Conservation (phyloP, 2,329 filamentous ascomycete species). For the Aspergillus carbonarius region DNA sequence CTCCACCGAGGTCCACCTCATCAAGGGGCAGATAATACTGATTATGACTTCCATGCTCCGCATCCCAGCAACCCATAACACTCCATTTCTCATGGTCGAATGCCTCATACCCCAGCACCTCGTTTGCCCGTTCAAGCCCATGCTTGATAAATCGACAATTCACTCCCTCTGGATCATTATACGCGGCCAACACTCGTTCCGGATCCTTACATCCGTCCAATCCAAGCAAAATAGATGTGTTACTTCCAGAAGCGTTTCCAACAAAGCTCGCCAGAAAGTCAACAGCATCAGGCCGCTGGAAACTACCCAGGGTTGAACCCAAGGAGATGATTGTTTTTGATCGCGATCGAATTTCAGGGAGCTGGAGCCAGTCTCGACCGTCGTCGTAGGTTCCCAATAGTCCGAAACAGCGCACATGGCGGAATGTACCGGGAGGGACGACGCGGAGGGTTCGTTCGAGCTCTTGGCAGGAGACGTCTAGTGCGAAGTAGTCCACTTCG, state of each 20-base stretch:
- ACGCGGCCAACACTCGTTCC: slow-evolving; percentile 71
- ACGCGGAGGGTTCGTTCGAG: slow-evolving; percentile 67
- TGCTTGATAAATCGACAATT: slow-evolving; percentile 14
- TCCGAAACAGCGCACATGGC: slow-evolving; percentile 72
- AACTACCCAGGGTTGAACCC: slow-evolving; percentile 13
- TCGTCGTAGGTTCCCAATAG: slow-evolving; percentile 85
- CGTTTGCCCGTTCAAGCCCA: slow-evolving; percentile 57
- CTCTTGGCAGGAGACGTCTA: slow-evolving; percentile 75
- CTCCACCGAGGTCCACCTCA: not conserved
- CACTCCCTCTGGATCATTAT: slow-evolving; percentile 40
- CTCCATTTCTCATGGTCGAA: slow-evolving; percentile 72
- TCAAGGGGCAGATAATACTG: slow-evolving; percentile 13
- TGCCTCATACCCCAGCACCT: slow-evolving; percentile 62
- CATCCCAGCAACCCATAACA: slow-evolving; percentile 40
- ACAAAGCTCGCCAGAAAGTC: slow-evolving; percentile 10
- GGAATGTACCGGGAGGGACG: slow-evolving; percentile 60
- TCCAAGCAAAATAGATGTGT: slow-evolving; percentile 7
- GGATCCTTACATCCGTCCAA: slow-evolving; percentile 52
- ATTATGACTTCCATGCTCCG: slow-evolving; percentile 1
- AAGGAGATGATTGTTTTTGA: slow-evolving; percentile 11
- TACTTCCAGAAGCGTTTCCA: not conserved
- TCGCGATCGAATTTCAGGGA: slow-evolving; percentile 49
- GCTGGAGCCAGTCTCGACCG: slow-evolving; percentile 74
- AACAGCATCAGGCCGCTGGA: slow-evolving; percentile 5
- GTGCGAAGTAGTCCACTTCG: slow-evolving; percentile 76